These are phyloP conservation scores for Syncephalis plumigaleata DNA, from an alignment of 371 early-diverging fungal genomes.

Conservation along the genomic window DNA sequence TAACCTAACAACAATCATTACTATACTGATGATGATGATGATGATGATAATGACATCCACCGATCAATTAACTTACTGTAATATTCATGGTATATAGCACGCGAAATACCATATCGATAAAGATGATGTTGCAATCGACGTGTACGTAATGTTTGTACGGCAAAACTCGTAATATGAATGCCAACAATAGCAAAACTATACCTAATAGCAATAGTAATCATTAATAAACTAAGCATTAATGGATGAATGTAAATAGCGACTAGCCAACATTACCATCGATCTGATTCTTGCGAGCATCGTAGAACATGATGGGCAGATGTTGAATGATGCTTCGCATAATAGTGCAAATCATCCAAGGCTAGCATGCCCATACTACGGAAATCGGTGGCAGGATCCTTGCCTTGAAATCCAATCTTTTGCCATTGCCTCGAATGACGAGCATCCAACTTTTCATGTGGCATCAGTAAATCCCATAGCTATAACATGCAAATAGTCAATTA, in stretches of 20 bases:
- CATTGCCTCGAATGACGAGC: conserved; percentile 40
- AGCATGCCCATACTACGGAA: conserved; percentile 72
- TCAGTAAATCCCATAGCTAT: conserved; percentile 49
- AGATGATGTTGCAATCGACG: conserved; percentile 45
- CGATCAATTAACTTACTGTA: conserved; percentile 31
- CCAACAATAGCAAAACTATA: conserved; percentile 69
- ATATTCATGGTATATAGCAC: conserved; percentile 38
- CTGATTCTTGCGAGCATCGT: conserved; percentile 23
- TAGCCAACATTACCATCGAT: no score
- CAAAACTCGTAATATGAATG: conserved; percentile 58
- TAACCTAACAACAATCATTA: conserved; percentile 44
- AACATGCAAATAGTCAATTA: background rate
- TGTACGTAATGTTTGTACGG: conserved; percentile 37
- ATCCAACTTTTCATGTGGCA: conserved; percentile 32
- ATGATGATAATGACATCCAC: no score
- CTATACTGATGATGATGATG: no score
- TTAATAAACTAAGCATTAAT: no score
- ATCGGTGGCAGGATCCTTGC: conserved; percentile 70
- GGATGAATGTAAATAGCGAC: no score
- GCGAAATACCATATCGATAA: conserved; percentile 30
- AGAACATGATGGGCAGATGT: conserved; percentile 26
- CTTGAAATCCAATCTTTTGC: conserved; percentile 67
- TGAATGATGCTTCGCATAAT: conserved; percentile 42
- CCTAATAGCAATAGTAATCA: conserved; percentile 14
- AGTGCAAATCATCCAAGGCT: conserved; percentile 54